Base-by-base conservation (phyloP, 2,329 filamentous ascomycete species). In the Didymella lethalis region DNA sequence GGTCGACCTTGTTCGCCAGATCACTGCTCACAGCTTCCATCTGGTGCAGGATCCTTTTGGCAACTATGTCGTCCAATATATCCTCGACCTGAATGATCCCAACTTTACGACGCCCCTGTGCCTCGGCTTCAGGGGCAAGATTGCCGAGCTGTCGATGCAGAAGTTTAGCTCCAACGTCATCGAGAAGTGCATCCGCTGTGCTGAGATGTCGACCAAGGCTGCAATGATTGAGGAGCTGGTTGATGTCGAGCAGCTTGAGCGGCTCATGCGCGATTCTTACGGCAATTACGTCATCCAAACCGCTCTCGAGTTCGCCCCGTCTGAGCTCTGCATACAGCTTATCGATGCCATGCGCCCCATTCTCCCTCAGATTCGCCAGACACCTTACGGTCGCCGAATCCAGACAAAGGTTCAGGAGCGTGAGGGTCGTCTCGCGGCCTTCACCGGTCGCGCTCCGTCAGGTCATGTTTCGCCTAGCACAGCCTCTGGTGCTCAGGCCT, bases 111-210 rank as follows among this genome's bases (percentile, higher is more conserved):
- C 95, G 71, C 94, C 94, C 3, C 84, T 99, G 40, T 95, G 96
- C 61, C 82, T 85, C 52, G 89, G 88, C 72, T 97, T 99, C 82
- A 81, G 85, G 55, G 90, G 90, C 69, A 82, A 91, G 86, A 81
- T 90, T 76, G 72, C 85, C 78, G 78, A 85, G 85, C 74, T 89
- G 16, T 98, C 95, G 6, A 93, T 93, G 76, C 95, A 99, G 82
- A 99, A 99, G 80, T 99, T 99, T 82, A 97, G 93, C 81, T 98
- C 95, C 72, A 99, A 99, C 70, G 95, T 99, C 57, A 94, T 99
- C 64, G 95, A 99, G 82, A 99, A 99, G 77, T 84, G 81, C 67
- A 80, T 98, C 59, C 92, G 95, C 56, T 96, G 92, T 74, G 89
- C 93, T 34, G 87, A 90, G 60, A 82, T 87, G 25, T 82, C 85